phyloP scores from a whole-genome alignment of 495 filamentous ascomycete genomes.

The Hypoxylon cercidicola region DNA sequence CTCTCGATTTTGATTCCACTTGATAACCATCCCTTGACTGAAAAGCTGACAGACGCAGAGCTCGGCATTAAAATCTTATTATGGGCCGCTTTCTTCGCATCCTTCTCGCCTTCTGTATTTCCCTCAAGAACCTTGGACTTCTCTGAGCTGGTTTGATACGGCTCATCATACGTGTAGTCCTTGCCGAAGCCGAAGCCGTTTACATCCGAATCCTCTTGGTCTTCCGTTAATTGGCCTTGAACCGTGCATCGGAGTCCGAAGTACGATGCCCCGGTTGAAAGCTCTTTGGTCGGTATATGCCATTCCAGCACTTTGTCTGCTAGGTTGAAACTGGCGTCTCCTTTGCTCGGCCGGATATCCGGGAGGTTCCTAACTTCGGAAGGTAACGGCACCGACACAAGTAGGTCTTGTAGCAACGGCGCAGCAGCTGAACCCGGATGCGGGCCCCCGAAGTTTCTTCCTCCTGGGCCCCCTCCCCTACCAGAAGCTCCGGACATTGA shows the following conservation, averaged over 20 bases:
- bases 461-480: constrained; percentile 64
- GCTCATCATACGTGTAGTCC: constrained; percentile 70
- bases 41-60: constrained; percentile 87
- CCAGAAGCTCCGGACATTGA: constrained; percentile 53
- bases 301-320: constrained; percentile 81
- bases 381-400: constrained; percentile 84
- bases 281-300: constrained; percentile 77
- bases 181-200: constrained; percentile 62
- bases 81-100: constrained; percentile 66
- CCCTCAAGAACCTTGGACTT: constrained; percentile 56
- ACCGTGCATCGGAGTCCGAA: constrained; percentile 79
- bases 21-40: constrained; percentile 92
- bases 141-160: constrained; percentile 58
- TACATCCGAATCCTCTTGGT: constrained; percentile 66
- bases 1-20: constrained; percentile 95
- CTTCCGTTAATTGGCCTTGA: constrained; percentile 70
- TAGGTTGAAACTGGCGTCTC: constrained; percentile 83
- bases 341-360: constrained; percentile 83
- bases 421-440: constrained; percentile 58
- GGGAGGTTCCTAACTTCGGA: constrained; percentile 83
- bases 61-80: constrained; percentile 91
- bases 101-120: constrained; percentile 54
- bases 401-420: constrained; percentile 81
- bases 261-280: constrained; percentile 73
- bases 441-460: constrained; percentile 56